Evolutionary conservation across 2,329 filamentous ascomycete species (phyloP), one percentile per base, ranked within the genome.

Genomic region (Pleurostoma richardsiae): DNA sequence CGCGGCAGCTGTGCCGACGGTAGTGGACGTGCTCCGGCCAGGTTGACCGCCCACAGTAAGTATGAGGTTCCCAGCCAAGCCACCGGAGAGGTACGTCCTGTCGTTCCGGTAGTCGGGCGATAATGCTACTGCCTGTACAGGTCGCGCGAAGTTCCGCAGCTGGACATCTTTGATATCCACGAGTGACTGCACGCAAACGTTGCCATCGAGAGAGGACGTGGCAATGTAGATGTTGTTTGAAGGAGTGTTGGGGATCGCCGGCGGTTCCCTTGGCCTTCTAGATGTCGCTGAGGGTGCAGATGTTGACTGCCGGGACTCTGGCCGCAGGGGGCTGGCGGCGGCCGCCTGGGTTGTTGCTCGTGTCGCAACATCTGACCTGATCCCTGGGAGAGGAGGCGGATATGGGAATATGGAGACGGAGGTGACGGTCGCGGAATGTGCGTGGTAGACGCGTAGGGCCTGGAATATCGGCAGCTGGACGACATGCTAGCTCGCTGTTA

Each of bases 61-160:
- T 31, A 99, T 86, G 8, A 99, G 74, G 54, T 88, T 89, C 1
- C 92, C 94, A 27, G 92, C 89, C 42, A 90, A 76, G 0, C 95
- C 94, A 39, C 94, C 94, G 1, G 92, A 97, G 1, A 99, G 70
- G 61, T 96, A 99, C 3, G 85, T 88, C 47, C 85, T 79, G 62
- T 99, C 94, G 48, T 79, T 88, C 63, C 88, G 96, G 71, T 90
- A 99, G 44, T 97, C 90, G 0, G 94, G 94, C 0, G 94, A 97
- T n/a, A 99, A 68, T 0, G 91, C 89, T 2, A 99, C 90, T 5
- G 90, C 84, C 60, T 96, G 90, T 3, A 99, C 83, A 0, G 95
- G 95, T 4, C 95, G 82, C 2, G 89, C 90, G 69, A 97, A 99
- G 63, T 96, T 96, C 29, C 94, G 85, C 29, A 97, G 69, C 48